Conservation (phyloP, 2,329 filamentous ascomycete species). For the Thielaviopsis musarum region DNA sequence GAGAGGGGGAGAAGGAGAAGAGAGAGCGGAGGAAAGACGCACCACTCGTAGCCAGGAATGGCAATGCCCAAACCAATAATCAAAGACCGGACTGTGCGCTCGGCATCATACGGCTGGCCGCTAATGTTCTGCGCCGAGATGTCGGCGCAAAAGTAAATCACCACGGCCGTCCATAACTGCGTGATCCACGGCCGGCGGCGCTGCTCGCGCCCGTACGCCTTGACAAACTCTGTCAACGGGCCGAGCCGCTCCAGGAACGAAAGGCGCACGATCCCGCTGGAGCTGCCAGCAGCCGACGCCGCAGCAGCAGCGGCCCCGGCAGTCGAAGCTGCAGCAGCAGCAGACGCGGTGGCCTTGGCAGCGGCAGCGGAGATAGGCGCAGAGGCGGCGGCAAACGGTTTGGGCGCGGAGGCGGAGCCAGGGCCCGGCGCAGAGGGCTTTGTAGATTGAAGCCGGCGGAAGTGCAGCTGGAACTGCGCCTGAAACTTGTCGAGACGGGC, state of each 20-base stretch:
- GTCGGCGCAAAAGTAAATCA: slow-evolving; percentile 68
- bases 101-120: slow-evolving; percentile 46
- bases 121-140: slow-evolving; percentile 57
- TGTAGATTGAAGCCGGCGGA: neutral
- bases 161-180: slow-evolving; percentile 56
- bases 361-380: neutral
- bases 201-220: slow-evolving; percentile 55
- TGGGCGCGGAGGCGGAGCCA: neutral
- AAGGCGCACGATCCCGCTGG: neutral
- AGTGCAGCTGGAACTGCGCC: neutral
- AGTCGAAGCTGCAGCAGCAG: neutral
- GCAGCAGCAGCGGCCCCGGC: neutral
- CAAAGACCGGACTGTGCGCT: slow-evolving; percentile 53
- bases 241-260: slow-evolving; percentile 41
- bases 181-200: slow-evolving; percentile 57
- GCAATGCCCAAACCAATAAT: slow-evolving; percentile 50
- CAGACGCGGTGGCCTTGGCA: neutral
- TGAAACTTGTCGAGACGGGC: neutral
- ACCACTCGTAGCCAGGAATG: slow-evolving; percentile 70
- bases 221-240: slow-evolving; percentile 33
- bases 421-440: neutral
- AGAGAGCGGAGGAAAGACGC: slow-evolving; percentile 16
- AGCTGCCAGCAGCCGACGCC: neutral
- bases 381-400: neutral
- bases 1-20: neutral